Percentiles rank a stretch among this genome's conserved stretches.
These are phyloP conservation scores for Annulohypoxylon moriforme DNA, from an alignment of 495 filamentous ascomycete species.

Conservation along the genomic window DNA sequence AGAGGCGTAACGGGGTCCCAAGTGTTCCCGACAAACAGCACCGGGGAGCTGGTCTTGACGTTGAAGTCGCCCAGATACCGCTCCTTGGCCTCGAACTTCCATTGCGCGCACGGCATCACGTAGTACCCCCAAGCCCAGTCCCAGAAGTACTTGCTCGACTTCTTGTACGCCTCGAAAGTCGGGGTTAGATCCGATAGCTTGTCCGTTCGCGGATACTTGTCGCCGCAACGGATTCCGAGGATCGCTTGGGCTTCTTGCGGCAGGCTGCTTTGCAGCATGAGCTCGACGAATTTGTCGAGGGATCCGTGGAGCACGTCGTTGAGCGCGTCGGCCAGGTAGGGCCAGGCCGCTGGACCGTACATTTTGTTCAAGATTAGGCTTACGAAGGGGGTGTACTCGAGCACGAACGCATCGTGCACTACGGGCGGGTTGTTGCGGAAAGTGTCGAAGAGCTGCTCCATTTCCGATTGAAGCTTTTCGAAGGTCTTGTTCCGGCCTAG, in stretches of 20 bases:
- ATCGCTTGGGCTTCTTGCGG: conserved; percentile 30
- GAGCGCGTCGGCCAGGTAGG: conserved; percentile 14
- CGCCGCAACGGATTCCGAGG: conserved; percentile 47
- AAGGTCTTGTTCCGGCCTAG: conserved; percentile 49
- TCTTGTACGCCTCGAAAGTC: conserved; percentile 4
- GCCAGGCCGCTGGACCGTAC: conserved; percentile 30
- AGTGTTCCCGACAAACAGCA: conserved; percentile 59
- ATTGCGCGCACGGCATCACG: conserved; percentile 53
- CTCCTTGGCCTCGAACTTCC: conserved; percentile 57
- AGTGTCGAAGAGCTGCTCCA: conserved; percentile 42
- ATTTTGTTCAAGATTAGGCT: conserved; percentile 37
- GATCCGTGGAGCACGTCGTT: conserved; percentile 23
- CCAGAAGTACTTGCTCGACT: conserved; percentile 35
- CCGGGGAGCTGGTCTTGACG: conserved; percentile 55
- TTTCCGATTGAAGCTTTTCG: conserved; percentile 43
- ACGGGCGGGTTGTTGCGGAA: conserved; percentile 49
- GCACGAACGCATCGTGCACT: conserved; percentile 22
- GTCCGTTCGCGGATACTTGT: conserved; percentile 34
- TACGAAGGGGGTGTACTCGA: conserved; percentile 45
- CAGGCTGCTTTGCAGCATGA: not conserved
- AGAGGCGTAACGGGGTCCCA: conserved; percentile 60
- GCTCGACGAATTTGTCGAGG: conserved; percentile 1
- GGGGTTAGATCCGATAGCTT: conserved; percentile 35
- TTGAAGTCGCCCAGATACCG: conserved; percentile 55
- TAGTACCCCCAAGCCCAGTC: conserved; percentile 36